Base-by-base conservation (phyloP, 306 rosid genomes). In the Rosa chinensis region DNA sequence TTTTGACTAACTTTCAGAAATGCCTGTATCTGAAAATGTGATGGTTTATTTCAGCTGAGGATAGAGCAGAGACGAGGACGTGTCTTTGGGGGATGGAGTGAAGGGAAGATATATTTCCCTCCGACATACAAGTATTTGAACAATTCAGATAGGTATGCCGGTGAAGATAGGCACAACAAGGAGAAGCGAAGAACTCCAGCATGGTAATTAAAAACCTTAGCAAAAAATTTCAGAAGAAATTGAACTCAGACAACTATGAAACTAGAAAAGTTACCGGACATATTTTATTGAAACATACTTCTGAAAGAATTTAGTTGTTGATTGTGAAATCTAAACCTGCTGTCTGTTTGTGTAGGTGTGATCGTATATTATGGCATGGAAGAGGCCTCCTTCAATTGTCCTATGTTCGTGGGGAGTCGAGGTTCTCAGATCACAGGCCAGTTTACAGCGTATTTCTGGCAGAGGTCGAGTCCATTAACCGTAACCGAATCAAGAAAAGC, bases 131-230 rank as follows among this genome's bases (percentile, higher is more conserved):
- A 96, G 85, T 96, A 96, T 80, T 92, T 97, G 18, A 90, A 93
- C 85, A 96, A 96, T 78, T 96, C 99, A 10, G 98, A 96, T 74
- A 87, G 94, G 83, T 96, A 96, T 72, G 94, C 99, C 0, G 99
- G 99, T 47, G 99, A 96, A 58, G 92, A 81, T 58, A 87, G 92
- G 58, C 90, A 82, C 37, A 81, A 97, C 16, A 93, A 89, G 84
- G 94, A 93, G 85, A 96, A 96, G 90, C 88, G 96, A 82, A 96
- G 99, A 96, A 96, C 99, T 68, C 99, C 99, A 5, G 99, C 99
- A 68, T 96, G 99, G 99, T 96, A 91, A 28, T 55, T 23, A 23
- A 40, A 75, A 74, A 74, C 35, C 70, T 81, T 77, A 59, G 37
- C 39, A 58, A 48, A 52, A 35, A 23, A 4, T 45, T 32, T 28